A percentile compares a stretch with the other conserved stretches of the same genome.
phyloP scores from a whole-genome alignment of 108 stramenopile genomes.

The Epithemia pelagica region DNA sequence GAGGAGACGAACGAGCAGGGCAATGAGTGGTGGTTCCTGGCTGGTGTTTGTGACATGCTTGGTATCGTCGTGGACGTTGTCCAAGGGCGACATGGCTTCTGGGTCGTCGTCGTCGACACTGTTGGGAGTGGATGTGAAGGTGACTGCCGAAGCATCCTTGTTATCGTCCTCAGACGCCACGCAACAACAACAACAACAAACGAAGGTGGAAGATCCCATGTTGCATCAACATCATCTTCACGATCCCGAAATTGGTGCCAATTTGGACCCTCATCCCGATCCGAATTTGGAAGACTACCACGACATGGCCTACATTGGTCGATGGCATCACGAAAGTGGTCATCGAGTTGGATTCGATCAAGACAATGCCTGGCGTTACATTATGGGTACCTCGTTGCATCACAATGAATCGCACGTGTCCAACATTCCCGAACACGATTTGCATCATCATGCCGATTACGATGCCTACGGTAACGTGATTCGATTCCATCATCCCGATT shows the following conservation, averaged over 20 bases:
- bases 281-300: slow-evolving; percentile 74
- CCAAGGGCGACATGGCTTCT: no score
- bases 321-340: slow-evolving; percentile 29
- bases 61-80: no score
- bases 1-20: no score
- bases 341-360: slow-evolving; percentile 28
- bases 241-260: slow-evolving; percentile 27
- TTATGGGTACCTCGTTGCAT: slow-evolving; percentile 65
- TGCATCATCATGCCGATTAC: slow-evolving; percentile 30
- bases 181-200: not conserved
- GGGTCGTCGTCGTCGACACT: no score
- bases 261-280: slow-evolving; percentile 69
- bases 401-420: slow-evolving; percentile 45
- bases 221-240: not conserved
- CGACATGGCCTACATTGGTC: slow-evolving; percentile 64
- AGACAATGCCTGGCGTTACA: slow-evolving; percentile 62
- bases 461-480: slow-evolving; percentile 20
- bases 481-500: slow-evolving; percentile 6
- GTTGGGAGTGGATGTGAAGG: no score
- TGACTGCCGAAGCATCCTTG: no score
- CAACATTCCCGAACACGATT: slow-evolving; percentile 51
- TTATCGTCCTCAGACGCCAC: no score
- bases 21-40: no score
- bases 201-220: not conserved
- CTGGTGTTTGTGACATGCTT: no score